Evolutionary conservation across 1,284 basidiomycete genomes (phyloP), one percentile per base, ranked within the genome.

Genomic region (Clitocybe nebularis): DNA sequence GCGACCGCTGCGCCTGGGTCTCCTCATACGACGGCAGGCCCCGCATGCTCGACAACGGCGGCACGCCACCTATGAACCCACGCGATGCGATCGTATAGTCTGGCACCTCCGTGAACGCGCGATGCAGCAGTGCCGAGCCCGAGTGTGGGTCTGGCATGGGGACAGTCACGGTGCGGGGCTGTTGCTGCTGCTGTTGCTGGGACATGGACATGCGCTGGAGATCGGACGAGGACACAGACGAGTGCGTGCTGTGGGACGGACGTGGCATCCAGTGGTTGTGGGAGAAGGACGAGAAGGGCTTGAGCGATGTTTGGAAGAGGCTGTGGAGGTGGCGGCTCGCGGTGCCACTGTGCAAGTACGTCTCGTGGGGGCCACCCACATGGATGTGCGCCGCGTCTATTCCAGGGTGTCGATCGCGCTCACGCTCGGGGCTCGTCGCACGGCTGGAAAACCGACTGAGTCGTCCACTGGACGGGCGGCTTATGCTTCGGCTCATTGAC

Each of bases 31-130:
- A 86, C 46, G 91, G 91, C 51, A 93, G 59, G 5, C 84, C 85
- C 19, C 68, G 67, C 69, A 82, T 68, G 50, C 79, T 84, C 55
- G 77, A 77, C 55, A 96, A 65, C 7, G 93, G 93, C 5, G 88
- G 84, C 9, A 94, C 84, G 4, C 91, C 90, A 1, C 90, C 92
- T 23, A 93, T 70, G 64, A 93, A 93, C 5, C 89, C 92, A 9
- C 81, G 69, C 44, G 80, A 77, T 1, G 91, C 89, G 35, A 89
- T 76, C 10, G 75, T 75, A 61, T 97, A 96, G 56, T 85, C 77
- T 1, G 93, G 93, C 14, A 95, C 91, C 60, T 84, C 77, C 34
- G 80, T 79, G 48, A 83, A 76, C 42, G 77, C 75, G 13, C 79
- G 72, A 50, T 77, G 77, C 44, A 82, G 66, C 49, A 78, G 50